Percentiles rank a stretch among this genome's conserved stretches.
Conservation (phyloP, 208 protist species). For the Porcisia hertigi region DNA sequence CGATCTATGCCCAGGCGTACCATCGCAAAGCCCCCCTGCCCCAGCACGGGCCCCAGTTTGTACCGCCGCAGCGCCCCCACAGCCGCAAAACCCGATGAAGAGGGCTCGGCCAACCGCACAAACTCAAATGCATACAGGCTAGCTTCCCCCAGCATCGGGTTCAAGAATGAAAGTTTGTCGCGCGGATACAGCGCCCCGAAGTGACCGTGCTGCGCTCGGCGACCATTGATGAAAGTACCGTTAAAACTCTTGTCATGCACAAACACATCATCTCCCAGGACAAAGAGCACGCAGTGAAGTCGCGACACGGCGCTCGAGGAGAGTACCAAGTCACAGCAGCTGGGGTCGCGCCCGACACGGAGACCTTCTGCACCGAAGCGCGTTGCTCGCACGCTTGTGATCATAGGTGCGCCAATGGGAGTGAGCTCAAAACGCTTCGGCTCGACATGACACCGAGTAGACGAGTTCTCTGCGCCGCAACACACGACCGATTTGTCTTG, state of each 20-base stretch:
- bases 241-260: constrained; percentile 73
- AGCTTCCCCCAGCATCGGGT: constrained; percentile 45
- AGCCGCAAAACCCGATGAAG: background rate
- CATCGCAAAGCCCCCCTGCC: constrained; percentile 62
- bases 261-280: constrained; percentile 55
- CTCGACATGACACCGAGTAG: background rate
- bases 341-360: constrained; percentile 49
- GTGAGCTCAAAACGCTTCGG: constrained; percentile 18
- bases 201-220: constrained; percentile 40
- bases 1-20: constrained; percentile 52
- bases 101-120: constrained; percentile 8
- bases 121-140: constrained; percentile 41
- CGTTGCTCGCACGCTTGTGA: background rate
- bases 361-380: constrained; percentile 48
- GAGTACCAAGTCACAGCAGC: constrained; percentile 41
- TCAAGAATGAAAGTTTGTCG: constrained; percentile 60
- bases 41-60: constrained; percentile 49
- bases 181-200: constrained; percentile 34
- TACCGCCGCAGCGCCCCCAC: constrained; percentile 38
- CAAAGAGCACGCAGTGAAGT: constrained; percentile 58
- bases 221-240: constrained; percentile 78
- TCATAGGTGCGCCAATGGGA: background rate
- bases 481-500: background rate
- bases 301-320: constrained; percentile 33
- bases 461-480: background rate